Evolutionary conservation across 164 flowering plant genomes (phyloP).

Genomic region (Umbilicus rupestris): DNA sequence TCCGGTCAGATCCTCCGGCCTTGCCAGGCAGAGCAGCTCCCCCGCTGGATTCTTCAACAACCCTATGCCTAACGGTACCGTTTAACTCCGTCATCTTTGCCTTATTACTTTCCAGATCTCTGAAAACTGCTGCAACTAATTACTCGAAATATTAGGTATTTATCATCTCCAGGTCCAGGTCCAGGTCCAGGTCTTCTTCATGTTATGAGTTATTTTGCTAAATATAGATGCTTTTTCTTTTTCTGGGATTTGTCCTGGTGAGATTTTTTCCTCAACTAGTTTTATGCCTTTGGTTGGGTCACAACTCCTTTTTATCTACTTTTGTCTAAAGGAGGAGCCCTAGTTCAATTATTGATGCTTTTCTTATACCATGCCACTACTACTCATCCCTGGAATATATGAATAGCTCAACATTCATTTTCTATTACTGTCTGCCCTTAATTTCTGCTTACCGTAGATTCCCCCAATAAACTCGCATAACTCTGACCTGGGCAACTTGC

Average conservation of each 20-base stretch:
- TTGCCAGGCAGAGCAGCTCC: conserved; percentile 45
- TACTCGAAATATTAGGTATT: too few relatives aligned
- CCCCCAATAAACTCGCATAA: too few relatives aligned
- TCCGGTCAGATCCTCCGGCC: conserved; percentile 20
- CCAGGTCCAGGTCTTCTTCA: too few relatives aligned
- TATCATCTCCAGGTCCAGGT: too few relatives aligned
- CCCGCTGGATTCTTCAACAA: conserved; percentile 37
- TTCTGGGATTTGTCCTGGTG: neutral
- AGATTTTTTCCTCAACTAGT: neutral
- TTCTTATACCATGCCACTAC: neutral
- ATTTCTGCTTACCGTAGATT: neutral
- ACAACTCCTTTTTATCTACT: neutral
- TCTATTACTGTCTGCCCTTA: neutral
- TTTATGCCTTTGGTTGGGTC: neutral
- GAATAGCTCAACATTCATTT: neutral
- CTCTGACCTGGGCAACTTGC: neutral
- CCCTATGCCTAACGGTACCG: conserved; percentile 37
- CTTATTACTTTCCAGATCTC: too few relatives aligned
- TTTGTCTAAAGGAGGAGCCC: neutral
- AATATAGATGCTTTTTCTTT: neutral
- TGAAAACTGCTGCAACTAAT: too few relatives aligned
- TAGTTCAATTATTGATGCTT: neutral
- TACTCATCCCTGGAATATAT: neutral
- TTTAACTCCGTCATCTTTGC: too few relatives aligned
- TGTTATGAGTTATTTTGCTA: conserved; percentile 1